Conservation (phyloP, 345 rosid species). For the Eucalyptus erythrocorys region DNA sequence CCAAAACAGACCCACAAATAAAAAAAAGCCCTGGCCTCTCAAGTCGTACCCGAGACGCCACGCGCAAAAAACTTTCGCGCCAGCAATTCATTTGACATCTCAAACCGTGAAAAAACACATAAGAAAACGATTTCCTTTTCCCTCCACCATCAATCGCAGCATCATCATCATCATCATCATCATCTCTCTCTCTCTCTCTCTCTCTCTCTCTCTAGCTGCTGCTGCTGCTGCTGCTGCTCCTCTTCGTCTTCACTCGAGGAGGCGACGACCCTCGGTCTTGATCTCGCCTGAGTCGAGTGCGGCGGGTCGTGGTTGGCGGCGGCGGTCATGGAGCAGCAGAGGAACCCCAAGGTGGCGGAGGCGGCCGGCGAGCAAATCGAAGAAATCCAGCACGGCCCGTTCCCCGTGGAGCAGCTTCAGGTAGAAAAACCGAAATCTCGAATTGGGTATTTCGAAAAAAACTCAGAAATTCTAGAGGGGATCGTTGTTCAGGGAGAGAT, state of each 20-base stretch:
- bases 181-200: background rate
- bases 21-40: background rate
- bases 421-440: background rate
- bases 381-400: constrained; percentile 41
- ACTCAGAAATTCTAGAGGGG: background rate
- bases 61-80: background rate
- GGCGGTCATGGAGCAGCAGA: constrained; percentile 26
- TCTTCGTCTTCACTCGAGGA: background rate
- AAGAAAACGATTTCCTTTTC: background rate
- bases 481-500: background rate
- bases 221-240: background rate
- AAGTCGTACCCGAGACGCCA: background rate
- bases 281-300: background rate
- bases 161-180: background rate
- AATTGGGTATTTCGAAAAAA: background rate
- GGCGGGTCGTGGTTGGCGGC: background rate
- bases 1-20: background rate
- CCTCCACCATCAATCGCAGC: background rate
- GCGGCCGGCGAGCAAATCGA: constrained; percentile 19
- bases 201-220: background rate
- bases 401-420: constrained; percentile 56
- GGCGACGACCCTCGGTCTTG: background rate
- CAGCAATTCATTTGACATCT: background rate
- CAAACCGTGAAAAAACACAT: background rate
- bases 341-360: constrained; percentile 2